Conservation (phyloP, 2,329 filamentous ascomycete species). For the Stylonectria norvegica region DNA sequence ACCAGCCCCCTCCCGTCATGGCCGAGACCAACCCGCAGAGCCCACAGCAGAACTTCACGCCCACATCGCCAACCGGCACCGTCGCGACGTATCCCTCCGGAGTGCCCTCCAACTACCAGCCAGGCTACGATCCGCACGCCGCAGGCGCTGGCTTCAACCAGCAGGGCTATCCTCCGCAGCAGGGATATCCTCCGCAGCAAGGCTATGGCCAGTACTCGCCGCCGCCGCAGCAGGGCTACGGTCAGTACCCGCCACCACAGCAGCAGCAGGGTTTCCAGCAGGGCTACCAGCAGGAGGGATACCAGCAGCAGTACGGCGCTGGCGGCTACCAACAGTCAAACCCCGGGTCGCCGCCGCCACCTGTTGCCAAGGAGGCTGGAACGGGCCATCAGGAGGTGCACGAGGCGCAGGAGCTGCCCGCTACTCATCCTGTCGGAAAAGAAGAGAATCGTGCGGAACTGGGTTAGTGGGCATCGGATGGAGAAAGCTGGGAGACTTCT, state of each 20-base stretch:
- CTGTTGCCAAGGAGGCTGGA: constrained; percentile 13
- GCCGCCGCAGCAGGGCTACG: constrained; percentile 12
- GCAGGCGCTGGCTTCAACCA: constrained; percentile 25
- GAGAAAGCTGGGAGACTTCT: too few relatives aligned
- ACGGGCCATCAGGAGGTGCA: constrained; percentile 9
- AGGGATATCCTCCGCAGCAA: constrained; percentile 10
- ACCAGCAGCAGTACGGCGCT: constrained; percentile 20
- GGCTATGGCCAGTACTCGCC: constrained; percentile 21
- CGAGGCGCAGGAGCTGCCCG: constrained; percentile 26
- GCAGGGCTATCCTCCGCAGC: constrained; percentile 16
- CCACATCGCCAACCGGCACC: constrained; percentile 21
- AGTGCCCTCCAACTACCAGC: constrained; percentile 24
- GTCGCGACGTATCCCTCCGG: constrained; percentile 26
- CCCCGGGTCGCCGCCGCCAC: constrained; percentile 25
- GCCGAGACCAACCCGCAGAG: constrained; percentile 19
- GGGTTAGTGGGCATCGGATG: too few relatives aligned
- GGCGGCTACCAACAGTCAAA: constrained; percentile 19
- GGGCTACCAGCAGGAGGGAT: constrained; percentile 25
- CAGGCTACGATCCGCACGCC: constrained; percentile 21
- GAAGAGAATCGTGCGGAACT: constrained; percentile 35
- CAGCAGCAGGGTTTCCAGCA: constrained; percentile 21
- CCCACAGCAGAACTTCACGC: constrained; percentile 16
- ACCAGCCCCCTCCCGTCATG: constrained; percentile 18
- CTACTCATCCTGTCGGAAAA: constrained; percentile 28
- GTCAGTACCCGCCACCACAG: constrained; percentile 17